phyloP scores from a whole-genome alignment of 2,329 filamentous ascomycete genomes.

The Trichoderma gracile region DNA sequence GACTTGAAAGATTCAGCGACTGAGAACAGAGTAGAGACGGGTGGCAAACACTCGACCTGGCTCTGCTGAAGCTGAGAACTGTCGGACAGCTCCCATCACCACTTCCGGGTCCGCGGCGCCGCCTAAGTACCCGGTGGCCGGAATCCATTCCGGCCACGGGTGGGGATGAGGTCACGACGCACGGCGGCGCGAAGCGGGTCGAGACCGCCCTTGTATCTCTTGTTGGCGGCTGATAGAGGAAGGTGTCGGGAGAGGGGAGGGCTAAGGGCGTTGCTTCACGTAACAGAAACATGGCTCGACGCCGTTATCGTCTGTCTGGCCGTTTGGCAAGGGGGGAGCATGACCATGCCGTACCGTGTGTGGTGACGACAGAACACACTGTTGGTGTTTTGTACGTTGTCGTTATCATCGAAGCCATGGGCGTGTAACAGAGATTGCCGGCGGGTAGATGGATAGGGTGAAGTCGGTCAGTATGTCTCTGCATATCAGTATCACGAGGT shows the following conservation, averaged over 20 bases:
- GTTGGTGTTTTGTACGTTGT: neutral
- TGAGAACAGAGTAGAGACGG: neutral
- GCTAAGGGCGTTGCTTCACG: constrained; percentile 30
- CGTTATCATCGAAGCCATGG: no score
- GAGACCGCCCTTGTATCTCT: constrained; percentile 25
- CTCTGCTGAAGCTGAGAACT: constrained; percentile 9
- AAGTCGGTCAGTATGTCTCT: no score
- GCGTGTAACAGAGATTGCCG: no score
- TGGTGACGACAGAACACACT: neutral
- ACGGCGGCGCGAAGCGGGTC: constrained; percentile 29
- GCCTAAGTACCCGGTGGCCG: constrained; percentile 53
- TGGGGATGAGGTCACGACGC: constrained; percentile 33
- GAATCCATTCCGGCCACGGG: constrained; percentile 50
- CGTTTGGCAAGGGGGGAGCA: constrained; percentile 6
- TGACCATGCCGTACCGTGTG: constrained; percentile 10
- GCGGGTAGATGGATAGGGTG: no score
- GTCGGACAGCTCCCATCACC: constrained; percentile 17
- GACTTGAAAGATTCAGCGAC: no score
- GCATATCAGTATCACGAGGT: neutral
- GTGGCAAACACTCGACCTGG: constrained; percentile 12
- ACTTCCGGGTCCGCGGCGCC: constrained; percentile 35
- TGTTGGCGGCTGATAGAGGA: constrained; percentile 24
- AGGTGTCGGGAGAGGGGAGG: constrained; percentile 22
- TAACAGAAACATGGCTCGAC: constrained; percentile 31
- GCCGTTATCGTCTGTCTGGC: constrained; percentile 3